Base-by-base conservation (phyloP, 495 filamentous ascomycete species). In the Lasiosphaeria ovina region DNA sequence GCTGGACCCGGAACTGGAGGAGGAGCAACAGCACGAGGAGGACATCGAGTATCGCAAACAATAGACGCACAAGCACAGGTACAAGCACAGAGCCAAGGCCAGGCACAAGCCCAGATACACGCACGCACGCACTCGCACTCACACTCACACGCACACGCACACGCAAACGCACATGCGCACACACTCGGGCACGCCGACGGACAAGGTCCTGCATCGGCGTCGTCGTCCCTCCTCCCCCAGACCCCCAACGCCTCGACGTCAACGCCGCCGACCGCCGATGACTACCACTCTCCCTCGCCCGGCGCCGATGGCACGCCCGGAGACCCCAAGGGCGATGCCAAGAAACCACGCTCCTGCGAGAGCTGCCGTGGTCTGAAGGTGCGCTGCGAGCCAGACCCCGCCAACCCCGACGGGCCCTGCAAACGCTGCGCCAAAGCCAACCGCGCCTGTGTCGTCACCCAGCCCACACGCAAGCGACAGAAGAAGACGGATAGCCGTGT, bases 401-500 rank as follows among this genome's bases (percentile, higher is more conserved):
- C 77, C 48, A 87, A 85, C 60, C 81, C 78, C 3, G 79, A 85
- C 31, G 82, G 79, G 2, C 80, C 90, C 2, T 98, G 94, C 73
- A 90, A 87, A 69, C 83, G 94, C 51, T 98, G 94, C 72, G 84
- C 85, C 31, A 97, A 97, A 71, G 89, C 93, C 1, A 82, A 83
- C 33, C 80, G 93, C 14, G 76, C 79, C 58, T 98, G 94, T 64
- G 70, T 96, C 35, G 87, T 95, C 40, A 96, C 92, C 7, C 83
- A 84, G 33, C 92, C 93, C 1, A 91, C 84, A 11, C 81, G 92
- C 12, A 97, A 96, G 74, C 80, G 93, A 35, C 89, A 93, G 77
- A 96, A 94, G 78, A 97, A 97, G 78, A 91, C 89, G 34, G 94
- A 97, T 69, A 92, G 85, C 59, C 84, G 93, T 44, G 92, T 98